A percentile compares a stretch with the other conserved stretches of the same genome.
phyloP scores from a whole-genome alignment of 345 rosid species.

The Brassica cretica region DNA sequence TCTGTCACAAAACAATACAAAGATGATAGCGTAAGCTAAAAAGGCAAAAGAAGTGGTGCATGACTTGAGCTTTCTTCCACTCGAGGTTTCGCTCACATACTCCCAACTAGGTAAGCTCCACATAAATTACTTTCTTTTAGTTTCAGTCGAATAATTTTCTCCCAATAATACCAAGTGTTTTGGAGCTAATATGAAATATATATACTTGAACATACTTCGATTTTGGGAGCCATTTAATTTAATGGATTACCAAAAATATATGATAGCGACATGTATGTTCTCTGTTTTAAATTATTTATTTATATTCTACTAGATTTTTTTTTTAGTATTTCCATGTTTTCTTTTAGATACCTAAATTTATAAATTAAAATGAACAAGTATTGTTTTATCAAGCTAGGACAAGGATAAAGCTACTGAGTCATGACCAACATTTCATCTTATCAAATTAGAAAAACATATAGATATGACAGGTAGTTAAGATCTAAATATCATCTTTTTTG shows the following conservation, averaged over 20 bases:
- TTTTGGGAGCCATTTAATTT: background rate
- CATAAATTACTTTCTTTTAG: no score
- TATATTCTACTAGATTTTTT: background rate
- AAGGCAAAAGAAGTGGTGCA: no score
- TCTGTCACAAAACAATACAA: no score
- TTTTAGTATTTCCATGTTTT: background rate
- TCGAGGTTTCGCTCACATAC: no score
- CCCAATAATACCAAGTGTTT: no score
- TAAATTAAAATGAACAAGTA: background rate
- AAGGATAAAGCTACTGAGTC: constrained; percentile 21
- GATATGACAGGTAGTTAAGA: constrained; percentile 10
- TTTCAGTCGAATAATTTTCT: no score
- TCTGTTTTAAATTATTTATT: background rate
- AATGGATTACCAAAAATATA: background rate
- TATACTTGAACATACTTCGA: no score
- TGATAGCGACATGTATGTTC: background rate
- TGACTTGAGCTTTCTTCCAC: no score
- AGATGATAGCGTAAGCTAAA: no score
- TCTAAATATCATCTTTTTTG: constrained; percentile 17
- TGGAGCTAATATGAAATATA: no score
- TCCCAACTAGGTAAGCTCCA: no score
- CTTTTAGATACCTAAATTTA: background rate
- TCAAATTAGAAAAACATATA: background rate
- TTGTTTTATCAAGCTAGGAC: background rate
- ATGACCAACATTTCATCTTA: constrained; percentile 13